Conservation (phyloP, 768 basidiomycete species). For the Russula emetica region DNA sequence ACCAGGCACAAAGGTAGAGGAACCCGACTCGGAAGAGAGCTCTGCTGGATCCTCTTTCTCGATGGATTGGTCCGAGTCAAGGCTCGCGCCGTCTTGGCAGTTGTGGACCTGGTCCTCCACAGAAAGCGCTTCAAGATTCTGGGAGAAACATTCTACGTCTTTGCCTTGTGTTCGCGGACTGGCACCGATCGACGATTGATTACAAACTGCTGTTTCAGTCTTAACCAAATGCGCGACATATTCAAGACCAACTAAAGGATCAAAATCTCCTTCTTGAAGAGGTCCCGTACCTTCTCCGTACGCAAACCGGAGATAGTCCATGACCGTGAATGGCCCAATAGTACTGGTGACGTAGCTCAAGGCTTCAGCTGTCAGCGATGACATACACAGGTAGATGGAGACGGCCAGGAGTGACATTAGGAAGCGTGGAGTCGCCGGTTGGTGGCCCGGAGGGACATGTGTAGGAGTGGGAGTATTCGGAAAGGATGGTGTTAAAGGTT, state of each 20-base stretch:
- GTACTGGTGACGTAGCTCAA: slow-evolving; percentile 67
- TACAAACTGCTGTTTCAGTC: slow-evolving; percentile 33
- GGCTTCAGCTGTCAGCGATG: slow-evolving; percentile 68
- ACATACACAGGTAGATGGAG: slow-evolving; percentile 79
- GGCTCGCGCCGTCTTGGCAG: not conserved
- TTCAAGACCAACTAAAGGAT: slow-evolving; percentile 70
- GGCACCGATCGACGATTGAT: not conserved
- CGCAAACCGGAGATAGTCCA: slow-evolving; percentile 78
- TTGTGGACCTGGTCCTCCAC: slow-evolving; percentile 1
- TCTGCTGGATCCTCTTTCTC: slow-evolving; percentile 31
- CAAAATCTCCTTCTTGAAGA: slow-evolving; percentile 41
- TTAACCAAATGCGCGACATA: slow-evolving; percentile 50
- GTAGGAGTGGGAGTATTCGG: slow-evolving; percentile 30
- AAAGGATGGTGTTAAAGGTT: slow-evolving; percentile 72
- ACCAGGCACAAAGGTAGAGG: slow-evolving; percentile 32
- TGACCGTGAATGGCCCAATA: slow-evolving; percentile 72
- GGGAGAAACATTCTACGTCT: slow-evolving; percentile 8
- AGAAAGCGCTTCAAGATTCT: slow-evolving; percentile 12
- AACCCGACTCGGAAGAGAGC: slow-evolving; percentile 24
- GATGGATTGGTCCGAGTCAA: slow-evolving; percentile 5
- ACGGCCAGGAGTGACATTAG: slow-evolving; percentile 85
- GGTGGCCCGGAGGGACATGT: slow-evolving; percentile 49
- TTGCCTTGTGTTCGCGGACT: slow-evolving; percentile 5
- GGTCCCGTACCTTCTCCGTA: slow-evolving; percentile 61
- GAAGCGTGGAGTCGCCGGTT: slow-evolving; percentile 75